Evolutionary conservation across 352 stramenopile species (phyloP), one percentile per base, ranked within the genome.

Genomic region (Phytophthora europaea): DNA sequence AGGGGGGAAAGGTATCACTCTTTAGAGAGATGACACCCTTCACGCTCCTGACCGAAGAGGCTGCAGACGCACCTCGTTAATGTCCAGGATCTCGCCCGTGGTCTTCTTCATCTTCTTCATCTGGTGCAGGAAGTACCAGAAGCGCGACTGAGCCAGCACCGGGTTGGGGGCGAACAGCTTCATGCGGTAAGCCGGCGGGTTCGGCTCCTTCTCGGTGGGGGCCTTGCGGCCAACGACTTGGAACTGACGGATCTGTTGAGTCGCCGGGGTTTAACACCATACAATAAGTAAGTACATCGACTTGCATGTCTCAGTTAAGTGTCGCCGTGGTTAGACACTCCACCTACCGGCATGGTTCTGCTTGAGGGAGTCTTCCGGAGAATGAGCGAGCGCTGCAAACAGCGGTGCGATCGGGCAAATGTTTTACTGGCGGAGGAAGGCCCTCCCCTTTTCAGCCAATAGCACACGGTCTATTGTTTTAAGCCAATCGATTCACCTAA

Each of bases 31-130:
- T 9, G 47, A 53, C 47, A 53, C 47, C 47, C 18, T 28, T 53
- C 47, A 53, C 47, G 20, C 47, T 53, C 47, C 26, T 45, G 18
- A 50, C 9, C 59, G 31, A 7, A 67, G 31, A 59, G 67, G 34
- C 28, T 70, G 66, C 65, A 61, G 79, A 93, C 89, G 76, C 69
- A 98, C 93, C 93, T 99, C 98, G 81, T 99, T 99, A 73, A 99
- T 88, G 86, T 99, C 96, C 61, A 99, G 87, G 84, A 99, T 99
- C 87, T 99, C 98, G 83, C 98, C 98, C 58, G 98, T 99, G 63
- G 98, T 99, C 94, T 99, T 99, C 96, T 99, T 99, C 98, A 99
- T 99, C 94, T 99, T 99, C 79, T 98, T 97, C 91, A 99, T 99
- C 92, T 99, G 98, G 87, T 99, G 98, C 81, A 99, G 97, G 90